phyloP scores from a whole-genome alignment of 805 yeast species.

The Priceomyces castillae region DNA sequence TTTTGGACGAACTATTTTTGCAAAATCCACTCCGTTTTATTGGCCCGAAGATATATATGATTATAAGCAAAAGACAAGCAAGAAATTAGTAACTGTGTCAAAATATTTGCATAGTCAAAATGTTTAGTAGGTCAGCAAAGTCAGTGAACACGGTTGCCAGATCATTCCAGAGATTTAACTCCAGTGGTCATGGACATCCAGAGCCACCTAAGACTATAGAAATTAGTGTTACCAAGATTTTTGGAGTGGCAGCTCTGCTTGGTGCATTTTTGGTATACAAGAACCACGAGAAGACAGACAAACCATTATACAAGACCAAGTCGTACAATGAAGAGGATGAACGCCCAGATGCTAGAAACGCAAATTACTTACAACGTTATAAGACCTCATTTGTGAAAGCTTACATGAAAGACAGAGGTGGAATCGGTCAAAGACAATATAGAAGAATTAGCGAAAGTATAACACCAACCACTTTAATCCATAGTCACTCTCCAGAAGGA shows the following conservation, averaged over 20 bases:
- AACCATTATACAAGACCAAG: constrained; percentile 37
- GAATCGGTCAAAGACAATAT: constrained; percentile 42
- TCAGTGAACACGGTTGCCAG: constrained; percentile 7
- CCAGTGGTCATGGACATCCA: constrained; percentile 14
- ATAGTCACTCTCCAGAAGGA: constrained; percentile 40
- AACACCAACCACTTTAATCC: constrained; percentile 33
- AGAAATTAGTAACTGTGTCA: neutral
- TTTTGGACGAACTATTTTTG: neutral
- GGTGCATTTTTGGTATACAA: constrained; percentile 36
- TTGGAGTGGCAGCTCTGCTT: constrained; percentile 39
- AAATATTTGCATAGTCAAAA: constrained; percentile 1
- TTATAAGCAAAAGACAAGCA: neutral
- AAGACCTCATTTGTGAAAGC: constrained; percentile 42
- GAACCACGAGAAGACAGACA: constrained; percentile 28
- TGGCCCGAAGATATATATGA: constrained; percentile 1
- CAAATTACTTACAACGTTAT: constrained; percentile 36
- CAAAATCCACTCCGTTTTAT: constrained; percentile 3
- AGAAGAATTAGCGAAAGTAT: constrained; percentile 32
- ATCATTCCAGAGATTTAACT: constrained; percentile 19
- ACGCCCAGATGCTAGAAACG: constrained; percentile 34
- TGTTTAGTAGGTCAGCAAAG: constrained; percentile 11
- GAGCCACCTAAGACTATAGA: constrained; percentile 29
- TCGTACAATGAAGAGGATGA: constrained; percentile 35
- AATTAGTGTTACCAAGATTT: constrained; percentile 39
- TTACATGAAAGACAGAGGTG: constrained; percentile 44